phyloP scores from a whole-genome alignment of 164 flowering plant species.

The Amborella trichopoda region DNA sequence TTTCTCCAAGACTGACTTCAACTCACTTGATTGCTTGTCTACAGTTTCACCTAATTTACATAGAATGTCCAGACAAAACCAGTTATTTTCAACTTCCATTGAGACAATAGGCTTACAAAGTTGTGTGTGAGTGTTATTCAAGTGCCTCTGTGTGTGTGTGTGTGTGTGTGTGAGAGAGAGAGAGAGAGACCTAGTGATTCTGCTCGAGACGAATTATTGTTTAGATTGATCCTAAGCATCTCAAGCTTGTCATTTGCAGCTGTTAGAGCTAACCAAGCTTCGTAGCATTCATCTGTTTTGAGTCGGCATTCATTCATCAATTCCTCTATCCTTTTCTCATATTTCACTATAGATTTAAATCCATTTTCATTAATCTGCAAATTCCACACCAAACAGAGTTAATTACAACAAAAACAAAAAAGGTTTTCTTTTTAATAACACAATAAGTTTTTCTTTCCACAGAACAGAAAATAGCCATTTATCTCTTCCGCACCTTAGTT shows the following conservation, averaged over 20 bases:
- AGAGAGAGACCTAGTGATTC: conserved; percentile 51
- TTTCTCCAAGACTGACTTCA: conserved; percentile 34
- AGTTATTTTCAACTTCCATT: no score
- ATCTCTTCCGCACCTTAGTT: conserved; percentile 41
- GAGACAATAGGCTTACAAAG: no score
- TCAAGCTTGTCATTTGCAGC: conserved; percentile 57
- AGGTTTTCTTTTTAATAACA: no score
- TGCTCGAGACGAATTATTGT: conserved; percentile 37
- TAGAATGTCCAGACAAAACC: no score
- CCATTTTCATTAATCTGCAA: conserved; percentile 45
- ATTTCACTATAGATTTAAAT: conserved; percentile 34
- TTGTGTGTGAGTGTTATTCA: no score
- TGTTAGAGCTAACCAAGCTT: conserved; percentile 82
- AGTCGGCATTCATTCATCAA: conserved; percentile 35
- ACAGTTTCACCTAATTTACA: conserved; percentile 57
- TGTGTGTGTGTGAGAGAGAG: no score
- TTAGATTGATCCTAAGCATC: conserved; percentile 60
- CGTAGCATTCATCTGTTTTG: conserved; percentile 64
- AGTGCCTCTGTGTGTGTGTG: no score
- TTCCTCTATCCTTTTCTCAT: conserved; percentile 67
- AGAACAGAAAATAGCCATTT: no score
- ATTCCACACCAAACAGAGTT: no score
- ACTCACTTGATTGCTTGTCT: conserved; percentile 39
- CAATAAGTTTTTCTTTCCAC: no score
- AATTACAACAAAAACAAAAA: no score